These are phyloP conservation scores for Lentinula lateritia DNA, from an alignment of 768 basidiomycete species.

Conservation along the genomic window DNA sequence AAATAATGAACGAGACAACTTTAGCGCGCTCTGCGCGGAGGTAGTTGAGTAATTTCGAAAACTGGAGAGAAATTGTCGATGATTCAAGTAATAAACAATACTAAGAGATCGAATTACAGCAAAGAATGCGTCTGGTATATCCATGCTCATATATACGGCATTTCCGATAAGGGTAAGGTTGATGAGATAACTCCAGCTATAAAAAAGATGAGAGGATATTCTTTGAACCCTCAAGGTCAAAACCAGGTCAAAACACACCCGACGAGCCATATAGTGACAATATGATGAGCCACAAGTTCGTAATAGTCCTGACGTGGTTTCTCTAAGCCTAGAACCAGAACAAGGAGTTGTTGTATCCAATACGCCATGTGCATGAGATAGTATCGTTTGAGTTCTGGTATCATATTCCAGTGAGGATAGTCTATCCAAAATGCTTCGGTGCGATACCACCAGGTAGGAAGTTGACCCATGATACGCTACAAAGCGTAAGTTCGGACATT, in stretches of 20 bases:
- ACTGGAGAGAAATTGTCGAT: conserved; percentile 30
- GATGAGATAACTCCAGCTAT: conserved; percentile 67
- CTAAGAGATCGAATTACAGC: conserved; percentile 50
- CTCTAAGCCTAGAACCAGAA: conserved; percentile 80
- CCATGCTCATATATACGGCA: conserved; percentile 95
- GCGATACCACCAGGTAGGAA: conserved; percentile 83
- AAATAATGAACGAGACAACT: conserved; percentile 44
- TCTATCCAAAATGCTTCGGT: conserved; percentile 85
- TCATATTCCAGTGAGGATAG: conserved; percentile 90
- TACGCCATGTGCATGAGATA: conserved; percentile 92
- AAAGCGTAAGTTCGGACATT: background rate
- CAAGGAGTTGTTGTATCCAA: conserved; percentile 93
- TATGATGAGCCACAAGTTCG: conserved; percentile 86
- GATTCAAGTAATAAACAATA: background rate
- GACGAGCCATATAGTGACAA: conserved; percentile 93
- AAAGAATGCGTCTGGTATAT: conserved; percentile 85
- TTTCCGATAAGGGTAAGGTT: conserved; percentile 87
- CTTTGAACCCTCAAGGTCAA: background rate
- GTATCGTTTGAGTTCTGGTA: conserved; percentile 78
- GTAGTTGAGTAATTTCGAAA: conserved; percentile 87
- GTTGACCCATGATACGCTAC: conserved; percentile 75
- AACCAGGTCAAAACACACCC: conserved; percentile 25
- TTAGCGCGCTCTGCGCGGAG: conserved; percentile 64
- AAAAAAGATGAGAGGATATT: background rate
- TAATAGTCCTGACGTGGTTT: conserved; percentile 90